Evolutionary conservation across 139 green algal species (phyloP).

Genomic region (Haematococcus sp.): DNA sequence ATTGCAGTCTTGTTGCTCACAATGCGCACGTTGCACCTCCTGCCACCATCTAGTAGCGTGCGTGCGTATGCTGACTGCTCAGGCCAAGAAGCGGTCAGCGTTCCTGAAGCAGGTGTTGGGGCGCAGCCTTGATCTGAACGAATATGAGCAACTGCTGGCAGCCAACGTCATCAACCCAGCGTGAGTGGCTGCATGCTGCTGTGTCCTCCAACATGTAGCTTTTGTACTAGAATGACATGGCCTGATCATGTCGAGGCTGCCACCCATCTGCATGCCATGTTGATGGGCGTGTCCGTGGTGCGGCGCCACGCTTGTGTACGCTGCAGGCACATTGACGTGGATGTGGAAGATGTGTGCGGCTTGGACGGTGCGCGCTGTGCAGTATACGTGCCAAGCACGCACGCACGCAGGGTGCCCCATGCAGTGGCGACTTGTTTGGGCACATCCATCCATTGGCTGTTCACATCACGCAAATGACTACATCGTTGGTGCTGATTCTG

Average conservation of each 20-base stretch:
- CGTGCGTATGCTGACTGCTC: not conserved
- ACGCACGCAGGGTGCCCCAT: too few species aligned
- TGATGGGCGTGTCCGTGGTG: too few species aligned
- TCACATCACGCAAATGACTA: too few species aligned
- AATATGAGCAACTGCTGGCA: conserved; percentile 75
- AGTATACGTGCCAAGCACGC: conserved; percentile 22
- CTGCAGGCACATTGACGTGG: conserved; percentile 61
- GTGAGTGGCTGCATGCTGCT: too few species aligned
- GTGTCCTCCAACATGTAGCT: too few species aligned
- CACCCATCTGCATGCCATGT: too few species aligned
- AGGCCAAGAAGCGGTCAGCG: conserved; percentile 43
- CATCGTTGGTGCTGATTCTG: too few species aligned
- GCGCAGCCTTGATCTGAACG: conserved; percentile 45
- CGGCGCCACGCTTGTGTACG: too few species aligned
- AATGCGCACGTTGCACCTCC: not conserved
- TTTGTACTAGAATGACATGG: too few species aligned
- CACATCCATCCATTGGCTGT: too few species aligned
- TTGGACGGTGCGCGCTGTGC: conserved; percentile 62
- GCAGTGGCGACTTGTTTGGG: too few species aligned
- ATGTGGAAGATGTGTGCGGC: conserved; percentile 72
- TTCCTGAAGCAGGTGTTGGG: conserved; percentile 44
- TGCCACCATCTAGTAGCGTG: not conserved
- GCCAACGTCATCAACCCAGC: conserved; percentile 83
- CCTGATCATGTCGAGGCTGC: too few species aligned
- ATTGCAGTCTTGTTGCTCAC: not conserved